Base-by-base conservation (phyloP, 169 alveolate species). In the Eimeria tenella region DNA sequence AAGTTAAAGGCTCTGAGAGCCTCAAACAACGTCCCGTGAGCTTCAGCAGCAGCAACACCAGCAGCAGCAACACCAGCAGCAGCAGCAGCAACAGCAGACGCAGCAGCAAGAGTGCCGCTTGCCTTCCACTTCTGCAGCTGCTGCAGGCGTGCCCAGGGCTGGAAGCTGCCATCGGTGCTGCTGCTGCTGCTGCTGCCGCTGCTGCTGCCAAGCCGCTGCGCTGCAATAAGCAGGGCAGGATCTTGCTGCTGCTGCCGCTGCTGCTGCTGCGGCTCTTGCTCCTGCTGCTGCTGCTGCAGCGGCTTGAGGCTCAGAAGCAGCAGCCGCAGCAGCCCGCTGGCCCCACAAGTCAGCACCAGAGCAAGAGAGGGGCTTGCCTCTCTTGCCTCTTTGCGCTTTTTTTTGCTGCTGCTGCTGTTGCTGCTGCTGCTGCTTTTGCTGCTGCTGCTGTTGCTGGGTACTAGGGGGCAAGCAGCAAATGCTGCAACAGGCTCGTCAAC, bases 51-150 rank as follows among this genome's bases (percentile, higher is more conserved):
- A 31, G 42, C 42, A 31, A 31, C 42, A 2, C 4, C 42, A 31
- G 42, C 42, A 31, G 42, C 42, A 31, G 42, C 42, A 31, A 31
- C 42, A 31, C 4, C 11, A 58, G 68, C 68, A 17, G 11, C 68
- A 17, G 19, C 11, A 58, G 19, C 68, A 13, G 68, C 11, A 58
- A 3, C 68, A 58, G 68, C 68, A 58, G 11, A 0, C 1, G 3
- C 68, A 58, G 21, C 42, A 31, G 42, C 42, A 31, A 31, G 42
- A 31, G 42, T 2, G 42, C 42, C 42, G 42, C 42, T 31, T 31
- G 42, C 42, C 77, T 68, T 68, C 77, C 77, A 68, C 77, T 68
- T 68, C 77, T 68, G 77, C 77, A 68, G 77, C 13, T 19, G 77
- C 42, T 68, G 77, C 77, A 68, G 9, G 31, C 19, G 21, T 1